Base-by-base conservation (phyloP, 2,329 filamentous ascomycete species). In the Cercospora brassicicola region DNA sequence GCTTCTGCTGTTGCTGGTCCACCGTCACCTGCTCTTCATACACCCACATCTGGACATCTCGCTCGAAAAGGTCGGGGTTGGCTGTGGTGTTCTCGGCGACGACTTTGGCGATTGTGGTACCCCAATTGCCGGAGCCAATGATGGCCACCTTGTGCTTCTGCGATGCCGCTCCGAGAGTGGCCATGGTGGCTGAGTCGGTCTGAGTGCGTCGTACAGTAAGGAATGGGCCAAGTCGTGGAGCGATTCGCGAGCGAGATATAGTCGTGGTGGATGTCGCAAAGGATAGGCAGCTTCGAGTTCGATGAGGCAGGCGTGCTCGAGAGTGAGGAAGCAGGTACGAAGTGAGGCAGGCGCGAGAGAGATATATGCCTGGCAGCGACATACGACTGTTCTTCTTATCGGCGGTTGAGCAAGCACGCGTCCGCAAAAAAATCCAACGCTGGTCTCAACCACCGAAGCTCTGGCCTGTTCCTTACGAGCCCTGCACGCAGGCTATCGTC, bases 11-110 rank as follows among this genome's bases (percentile, higher is more conserved):
- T 73, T 88, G 88, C 59, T 91, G 94, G 71, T 86, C 85, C 51
- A 97, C 84, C 64, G 87, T 87, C 71, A 97, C 89, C 26, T 96
- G 88, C 81, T 99, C 95, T 82, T 99, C 95, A 78, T 89, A 97
- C 77, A 99, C 96, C 95, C 95, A 99, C 95, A 99, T 98, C 82
- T 96, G 92, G 62, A 99, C 93, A 70, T 93, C 85, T 79, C 90
- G 84, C 77, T 98, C 92, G 78, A 98, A 99, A 55, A 97, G 78
- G 31, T 93, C 87, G 9, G 89, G 86, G 81, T 97, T 85, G 72
- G 86, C 89, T 70, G 87, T 88, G 42, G 93, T 91, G 82, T 96
- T 99, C 81, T 99, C 94, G 74, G 94, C 94, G 62, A 97, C 88
- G 70, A 99, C 96, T 83, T 99, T 99, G 79, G 94, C 90, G 81